phyloP scores from a whole-genome alignment of 2,329 filamentous ascomycete genomes.

The Colletotrichum lupini region DNA sequence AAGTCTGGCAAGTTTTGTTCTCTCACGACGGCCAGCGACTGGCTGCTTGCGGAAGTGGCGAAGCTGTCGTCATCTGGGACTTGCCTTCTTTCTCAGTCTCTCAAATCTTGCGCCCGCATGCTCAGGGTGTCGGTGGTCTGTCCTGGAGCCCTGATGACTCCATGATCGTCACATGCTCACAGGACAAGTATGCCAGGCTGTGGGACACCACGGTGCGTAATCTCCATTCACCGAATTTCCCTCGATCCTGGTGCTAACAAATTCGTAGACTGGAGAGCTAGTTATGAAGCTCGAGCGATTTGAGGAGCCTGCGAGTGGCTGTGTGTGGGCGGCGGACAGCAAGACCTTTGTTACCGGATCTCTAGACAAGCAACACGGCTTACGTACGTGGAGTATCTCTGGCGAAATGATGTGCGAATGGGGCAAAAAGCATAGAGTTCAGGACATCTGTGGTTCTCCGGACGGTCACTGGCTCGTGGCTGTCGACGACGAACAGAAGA shows the following conservation, averaged over 20 bases:
- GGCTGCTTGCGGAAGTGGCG: constrained; percentile 83
- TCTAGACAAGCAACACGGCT: constrained; percentile 72
- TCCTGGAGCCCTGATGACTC: constrained; percentile 93
- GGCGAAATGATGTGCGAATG: constrained; percentile 74
- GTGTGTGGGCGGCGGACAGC: constrained; percentile 87
- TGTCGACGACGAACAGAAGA: constrained; percentile 74
- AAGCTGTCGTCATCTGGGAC: constrained; percentile 84
- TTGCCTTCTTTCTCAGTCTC: constrained; percentile 75
- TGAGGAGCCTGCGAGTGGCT: constrained; percentile 86
- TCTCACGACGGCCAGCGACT: constrained; percentile 87
- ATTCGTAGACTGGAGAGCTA: constrained; percentile 68
- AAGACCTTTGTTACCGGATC: constrained; percentile 83
- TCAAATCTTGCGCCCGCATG: constrained; percentile 73
- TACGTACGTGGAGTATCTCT: constrained; percentile 77
- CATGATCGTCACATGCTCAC: constrained; percentile 85
- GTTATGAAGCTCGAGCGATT: constrained; percentile 76
- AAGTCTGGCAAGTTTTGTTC: constrained; percentile 93
- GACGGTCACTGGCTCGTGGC: constrained; percentile 85
- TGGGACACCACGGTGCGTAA: constrained; percentile 76
- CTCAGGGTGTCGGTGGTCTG: constrained; percentile 79
- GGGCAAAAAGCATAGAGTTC: constrained; percentile 78
- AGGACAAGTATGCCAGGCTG: constrained; percentile 77
- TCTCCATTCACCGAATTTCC: background rate
- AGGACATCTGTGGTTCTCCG: constrained; percentile 85
- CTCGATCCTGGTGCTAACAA: background rate